Evolutionary conservation across 495 filamentous ascomycete genomes (phyloP).

Genomic region (Hypoxylon fuscum): DNA sequence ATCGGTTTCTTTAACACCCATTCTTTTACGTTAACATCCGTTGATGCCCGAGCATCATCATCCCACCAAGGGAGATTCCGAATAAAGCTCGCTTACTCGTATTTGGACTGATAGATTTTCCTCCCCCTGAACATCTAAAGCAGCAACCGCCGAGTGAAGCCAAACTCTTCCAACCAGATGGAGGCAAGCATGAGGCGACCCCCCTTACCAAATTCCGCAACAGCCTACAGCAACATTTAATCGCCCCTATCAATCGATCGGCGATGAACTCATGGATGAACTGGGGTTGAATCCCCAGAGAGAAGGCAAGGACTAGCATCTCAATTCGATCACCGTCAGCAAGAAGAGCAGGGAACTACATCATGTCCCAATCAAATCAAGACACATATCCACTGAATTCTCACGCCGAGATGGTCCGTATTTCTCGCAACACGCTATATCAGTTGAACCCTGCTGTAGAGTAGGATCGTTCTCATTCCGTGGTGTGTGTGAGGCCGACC

Average conservation of each 20-base stretch:
- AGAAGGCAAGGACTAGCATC: background rate
- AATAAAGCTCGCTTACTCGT: no score
- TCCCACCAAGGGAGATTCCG: no score
- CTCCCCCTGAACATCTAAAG: no score
- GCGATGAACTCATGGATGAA: constrained; percentile 6
- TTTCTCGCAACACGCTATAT: constrained; percentile 8
- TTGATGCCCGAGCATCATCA: no score
- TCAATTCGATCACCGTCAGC: constrained; percentile 1
- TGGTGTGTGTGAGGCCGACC: constrained; percentile 3
- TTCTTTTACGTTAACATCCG: no score
- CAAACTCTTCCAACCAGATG: no score
- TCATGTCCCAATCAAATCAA: constrained; percentile 27
- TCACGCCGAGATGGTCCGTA: constrained; percentile 9
- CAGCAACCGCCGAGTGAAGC: no score
- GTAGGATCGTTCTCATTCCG: constrained; percentile 8
- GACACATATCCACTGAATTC: constrained; percentile 21
- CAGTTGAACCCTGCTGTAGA: background rate
- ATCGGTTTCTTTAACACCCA: no score
- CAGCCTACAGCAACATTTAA: background rate
- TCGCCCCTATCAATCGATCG: constrained; percentile 4
- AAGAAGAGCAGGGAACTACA: constrained; percentile 5
- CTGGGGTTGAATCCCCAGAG: background rate
- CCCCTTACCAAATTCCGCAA: no score
- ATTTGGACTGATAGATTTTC: no score
- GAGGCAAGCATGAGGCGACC: no score